These are phyloP conservation scores for Aspergillus hiratsukae DNA, from an alignment of 2,329 filamentous ascomycete genomes.

Conservation along the genomic window DNA sequence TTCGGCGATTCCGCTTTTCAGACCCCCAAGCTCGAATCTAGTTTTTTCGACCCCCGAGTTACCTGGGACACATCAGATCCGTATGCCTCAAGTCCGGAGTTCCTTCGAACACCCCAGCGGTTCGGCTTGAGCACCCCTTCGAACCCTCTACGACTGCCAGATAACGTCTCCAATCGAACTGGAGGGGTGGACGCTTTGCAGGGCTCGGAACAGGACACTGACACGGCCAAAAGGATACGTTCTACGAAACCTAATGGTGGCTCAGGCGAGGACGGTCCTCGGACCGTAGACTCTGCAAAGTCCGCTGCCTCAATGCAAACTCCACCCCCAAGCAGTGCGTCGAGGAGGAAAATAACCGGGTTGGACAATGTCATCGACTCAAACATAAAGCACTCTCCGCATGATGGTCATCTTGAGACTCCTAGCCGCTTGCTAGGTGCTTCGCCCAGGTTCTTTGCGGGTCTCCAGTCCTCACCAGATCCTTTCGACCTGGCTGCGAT, in stretches of 20 bases:
- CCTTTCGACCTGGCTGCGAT: slow-evolving; percentile 50
- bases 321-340: slow-evolving; percentile 57
- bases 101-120: slow-evolving; percentile 40
- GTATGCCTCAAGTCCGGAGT: slow-evolving; percentile 44
- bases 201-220: slow-evolving; percentile 25
- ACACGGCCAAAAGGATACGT: slow-evolving; percentile 31
- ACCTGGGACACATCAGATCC: slow-evolving; percentile 46
- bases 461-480: slow-evolving; percentile 55
- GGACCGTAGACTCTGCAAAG: slow-evolving; percentile 33
- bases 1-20: slow-evolving; percentile 39
- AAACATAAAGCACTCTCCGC: slow-evolving; percentile 19
- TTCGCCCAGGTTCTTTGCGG: slow-evolving; percentile 48
- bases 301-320: slow-evolving; percentile 54
- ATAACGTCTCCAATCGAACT: slow-evolving; percentile 8
- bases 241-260: slow-evolving; percentile 23
- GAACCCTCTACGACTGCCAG: slow-evolving; percentile 19
- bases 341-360: slow-evolving; percentile 43
- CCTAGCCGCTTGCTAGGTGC: slow-evolving; percentile 42
- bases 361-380: slow-evolving; percentile 22
- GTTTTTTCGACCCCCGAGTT: slow-evolving; percentile 43
- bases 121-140: slow-evolving; percentile 33
- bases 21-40: slow-evolving; percentile 45
- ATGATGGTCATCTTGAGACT: slow-evolving; percentile 38
- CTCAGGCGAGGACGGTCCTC: slow-evolving; percentile 28
- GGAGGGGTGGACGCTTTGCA: slow-evolving; percentile 16